Evolutionary conservation across 371 early-diverging fungal genomes (phyloP).

Genomic region (Mortierella sp.): DNA sequence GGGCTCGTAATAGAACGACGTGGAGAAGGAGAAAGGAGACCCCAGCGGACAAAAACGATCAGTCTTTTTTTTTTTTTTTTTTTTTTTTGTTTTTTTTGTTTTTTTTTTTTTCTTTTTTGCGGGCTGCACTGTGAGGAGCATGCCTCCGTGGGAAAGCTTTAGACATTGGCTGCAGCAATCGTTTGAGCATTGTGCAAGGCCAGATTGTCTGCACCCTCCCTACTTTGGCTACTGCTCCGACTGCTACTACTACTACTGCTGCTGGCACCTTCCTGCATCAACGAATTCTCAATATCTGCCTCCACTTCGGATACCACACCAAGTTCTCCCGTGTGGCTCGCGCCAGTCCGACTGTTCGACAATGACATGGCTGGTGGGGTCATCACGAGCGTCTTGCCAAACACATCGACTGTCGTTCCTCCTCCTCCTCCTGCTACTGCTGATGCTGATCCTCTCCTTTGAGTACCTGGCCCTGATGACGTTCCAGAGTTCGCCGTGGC

Average conservation of each 20-base stretch:
- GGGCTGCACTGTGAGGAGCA: not conserved
- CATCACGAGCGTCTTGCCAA: conserved; percentile 42
- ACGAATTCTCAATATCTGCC: conserved; percentile 17
- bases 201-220: not conserved
- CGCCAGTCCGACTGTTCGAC: conserved; percentile 12
- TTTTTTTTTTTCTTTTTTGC: not conserved
- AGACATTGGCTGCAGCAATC: conserved; percentile 16
- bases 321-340: conserved; percentile 28
- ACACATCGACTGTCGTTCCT: conserved; percentile 30
- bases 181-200: conserved; percentile 20
- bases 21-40: too few species aligned
- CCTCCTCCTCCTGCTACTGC: not conserved
- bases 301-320: conserved; percentile 35
- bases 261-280: conserved; percentile 1
- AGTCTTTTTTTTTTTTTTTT: not conserved
- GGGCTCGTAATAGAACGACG: too few species aligned
- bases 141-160: not conserved
- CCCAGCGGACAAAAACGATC: too few species aligned
- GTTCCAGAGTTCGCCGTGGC: too few species aligned
- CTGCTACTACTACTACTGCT: conserved; percentile 9
- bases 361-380: conserved; percentile 21
- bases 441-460: conserved; percentile 1
- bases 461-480: not conserved
- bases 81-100: not conserved
- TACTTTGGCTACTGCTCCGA: conserved; percentile 32